Evolutionary conservation across 2,329 filamentous ascomycete species (phyloP).

Genomic region (Huntiella abstrusa): DNA sequence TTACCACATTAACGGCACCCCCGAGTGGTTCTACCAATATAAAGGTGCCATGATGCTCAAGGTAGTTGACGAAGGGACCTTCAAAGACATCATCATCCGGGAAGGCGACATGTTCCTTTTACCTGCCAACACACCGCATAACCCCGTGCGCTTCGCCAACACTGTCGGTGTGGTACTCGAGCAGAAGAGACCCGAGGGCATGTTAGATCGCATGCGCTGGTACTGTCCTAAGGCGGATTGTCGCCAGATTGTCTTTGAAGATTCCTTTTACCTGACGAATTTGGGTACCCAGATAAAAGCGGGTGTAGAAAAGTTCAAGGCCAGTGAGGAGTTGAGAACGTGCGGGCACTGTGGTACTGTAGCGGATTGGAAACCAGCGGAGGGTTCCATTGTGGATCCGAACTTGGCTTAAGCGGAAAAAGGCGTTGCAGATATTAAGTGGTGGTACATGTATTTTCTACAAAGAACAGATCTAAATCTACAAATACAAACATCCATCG

Average conservation of each 20-base stretch:
- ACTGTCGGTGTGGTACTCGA: conserved; percentile 91
- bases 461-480: background rate
- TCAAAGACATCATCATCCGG: conserved; percentile 72
- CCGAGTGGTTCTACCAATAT: conserved; percentile 98
- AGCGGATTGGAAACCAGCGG: conserved; percentile 49
- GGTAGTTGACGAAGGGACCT: conserved; percentile 63
- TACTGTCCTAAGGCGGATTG: conserved; percentile 52
- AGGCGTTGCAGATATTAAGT: background rate
- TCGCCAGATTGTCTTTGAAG: conserved; percentile 61
- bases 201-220: conserved; percentile 70
- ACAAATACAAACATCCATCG: conserved; percentile 1
- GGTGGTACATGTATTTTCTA: background rate
- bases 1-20: conserved; percentile 93
- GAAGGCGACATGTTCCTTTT: conserved; percentile 91
- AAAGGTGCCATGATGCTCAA: conserved; percentile 86
- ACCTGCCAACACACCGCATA: conserved; percentile 87
- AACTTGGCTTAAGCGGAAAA: conserved; percentile 24
- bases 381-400: conserved; percentile 39
- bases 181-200: conserved; percentile 52
- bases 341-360: conserved; percentile 61
- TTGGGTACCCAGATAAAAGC: conserved; percentile 87
- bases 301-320: conserved; percentile 67
- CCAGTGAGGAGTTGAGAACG: conserved; percentile 44
- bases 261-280: conserved; percentile 71
- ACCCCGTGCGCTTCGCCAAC: conserved; percentile 79